Conservation (phyloP, 208 protist species). For the Acanthamoeba quina region DNA sequence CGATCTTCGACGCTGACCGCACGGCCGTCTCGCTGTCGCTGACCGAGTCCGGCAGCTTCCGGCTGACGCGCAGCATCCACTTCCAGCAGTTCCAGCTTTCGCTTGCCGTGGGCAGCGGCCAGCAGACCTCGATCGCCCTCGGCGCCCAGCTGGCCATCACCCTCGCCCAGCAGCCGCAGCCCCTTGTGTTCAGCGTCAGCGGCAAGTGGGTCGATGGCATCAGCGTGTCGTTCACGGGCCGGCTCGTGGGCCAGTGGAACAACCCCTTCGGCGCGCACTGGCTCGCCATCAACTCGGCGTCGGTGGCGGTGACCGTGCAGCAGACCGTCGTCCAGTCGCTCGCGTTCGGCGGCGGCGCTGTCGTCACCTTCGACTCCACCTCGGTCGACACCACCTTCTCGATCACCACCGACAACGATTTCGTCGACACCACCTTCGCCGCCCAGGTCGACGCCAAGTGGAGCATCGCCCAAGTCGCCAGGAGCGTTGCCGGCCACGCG, state of each 20-base stretch:
- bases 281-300: slow-evolving; percentile 30
- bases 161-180: slow-evolving; percentile 13
- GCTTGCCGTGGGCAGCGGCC: background rate
- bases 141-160: background rate
- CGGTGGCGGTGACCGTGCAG: background rate
- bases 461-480: background rate
- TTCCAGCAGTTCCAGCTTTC: slow-evolving; percentile 27
- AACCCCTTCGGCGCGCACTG: slow-evolving; percentile 36
- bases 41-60: slow-evolving; percentile 50
- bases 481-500: background rate
- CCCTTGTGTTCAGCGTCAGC: slow-evolving; percentile 3
- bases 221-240: background rate
- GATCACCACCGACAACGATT: slow-evolving; percentile 48
- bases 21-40: slow-evolving; percentile 25
- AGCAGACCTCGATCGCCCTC: background rate
- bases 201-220: background rate
- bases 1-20: slow-evolving; percentile 45
- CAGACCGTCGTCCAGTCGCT: slow-evolving; percentile 10
- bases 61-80: slow-evolving; percentile 9
- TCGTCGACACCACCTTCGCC: slow-evolving; percentile 26
- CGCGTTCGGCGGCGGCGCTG: background rate
- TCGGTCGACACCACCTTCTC: background rate
- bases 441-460: slow-evolving; percentile 27
- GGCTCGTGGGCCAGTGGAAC: slow-evolving; percentile 12
- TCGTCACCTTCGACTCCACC: slow-evolving; percentile 20